Evolutionary conservation across 2,329 filamentous ascomycete genomes (phyloP), one percentile per base, ranked within the genome.

Genomic region (Colletotrichum musicola): DNA sequence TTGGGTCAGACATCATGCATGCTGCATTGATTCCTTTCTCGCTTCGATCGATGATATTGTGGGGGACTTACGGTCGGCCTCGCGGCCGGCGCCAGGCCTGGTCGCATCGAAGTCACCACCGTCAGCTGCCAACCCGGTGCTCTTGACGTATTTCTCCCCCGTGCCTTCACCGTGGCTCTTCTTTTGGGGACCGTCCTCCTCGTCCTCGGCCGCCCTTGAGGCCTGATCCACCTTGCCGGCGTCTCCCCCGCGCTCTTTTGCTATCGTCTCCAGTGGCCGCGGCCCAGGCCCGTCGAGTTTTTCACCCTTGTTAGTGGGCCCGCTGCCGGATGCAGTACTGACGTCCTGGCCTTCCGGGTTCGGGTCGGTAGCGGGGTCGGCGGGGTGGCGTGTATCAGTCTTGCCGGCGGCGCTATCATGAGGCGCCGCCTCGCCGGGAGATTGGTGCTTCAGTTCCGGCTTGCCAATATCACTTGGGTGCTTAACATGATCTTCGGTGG

Each of bases 91-190:
- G 12, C 90, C 90, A 0, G 89, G 86, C 68, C 86, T 86, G 7
- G 84, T 80, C 4, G 87, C 89, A 73, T 92, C 90, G 74, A 92
- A 92, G 72, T 92, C 84, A 6, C 90, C 90, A 0, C 90, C 90
- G 46, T 93, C 90, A 16, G 89, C 88, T 40, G 82, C 79, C 30
- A 92, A 76, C 0, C 90, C 90, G 1, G 83, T 84, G 22, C 84
- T 85, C 77, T 85, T 87, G 71, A 90, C 83, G 67, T 86, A 86
- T 73, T 86, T 74, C 75, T 89, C 85, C 6, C 88, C 88, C 0
- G 85, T 88, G 1, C 84, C 85, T 70, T 84, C 79, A 14, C 78
- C 77, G 6, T 62, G 51, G 10, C 54, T 62, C 25, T 47, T 46
- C n/a, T 67, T 66, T 35, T 70, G 57, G 2, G 60, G 62, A 18